These are phyloP conservation scores for Effrenium voratum DNA, from an alignment of 73 alveolate species.

Conservation along the genomic window DNA sequence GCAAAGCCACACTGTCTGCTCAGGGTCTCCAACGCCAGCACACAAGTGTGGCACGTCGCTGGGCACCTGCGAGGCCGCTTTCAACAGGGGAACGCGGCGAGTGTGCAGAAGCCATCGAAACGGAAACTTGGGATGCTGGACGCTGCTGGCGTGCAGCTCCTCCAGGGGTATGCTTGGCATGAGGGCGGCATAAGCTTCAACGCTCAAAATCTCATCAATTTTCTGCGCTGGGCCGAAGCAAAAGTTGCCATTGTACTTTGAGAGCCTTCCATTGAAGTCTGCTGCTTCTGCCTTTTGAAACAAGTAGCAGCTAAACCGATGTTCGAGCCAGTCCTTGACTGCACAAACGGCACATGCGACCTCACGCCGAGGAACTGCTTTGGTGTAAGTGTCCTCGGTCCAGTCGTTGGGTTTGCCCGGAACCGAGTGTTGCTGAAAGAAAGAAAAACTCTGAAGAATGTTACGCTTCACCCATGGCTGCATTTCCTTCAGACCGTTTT, in stretches of 20 bases:
- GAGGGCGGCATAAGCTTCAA: neutral
- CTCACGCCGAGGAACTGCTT: neutral
- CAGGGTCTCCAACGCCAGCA: neutral
- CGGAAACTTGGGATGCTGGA: neutral
- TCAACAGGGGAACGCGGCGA: neutral
- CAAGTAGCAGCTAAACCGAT: neutral
- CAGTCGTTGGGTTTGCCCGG: neutral
- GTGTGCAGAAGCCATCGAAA: constrained; percentile 1
- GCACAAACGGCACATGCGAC: constrained; percentile 8
- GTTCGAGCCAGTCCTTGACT: neutral
- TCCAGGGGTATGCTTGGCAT: constrained; percentile 2
- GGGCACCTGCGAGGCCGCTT: neutral
- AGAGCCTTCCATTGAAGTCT: neutral
- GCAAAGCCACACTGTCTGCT: neutral
- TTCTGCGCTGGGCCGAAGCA: neutral
- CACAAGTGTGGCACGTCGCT: neutral
- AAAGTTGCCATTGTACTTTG: neutral
- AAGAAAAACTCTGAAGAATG: neutral
- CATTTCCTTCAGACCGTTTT: neutral
- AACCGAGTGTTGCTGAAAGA: neutral
- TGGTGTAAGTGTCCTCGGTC: neutral
- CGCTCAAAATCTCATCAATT: neutral
- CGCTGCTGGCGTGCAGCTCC: constrained; percentile 24
- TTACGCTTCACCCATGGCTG: neutral
- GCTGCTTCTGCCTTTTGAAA: neutral